Conservation (phyloP, 148 eudicot species). For the Rhododendron henanense region DNA sequence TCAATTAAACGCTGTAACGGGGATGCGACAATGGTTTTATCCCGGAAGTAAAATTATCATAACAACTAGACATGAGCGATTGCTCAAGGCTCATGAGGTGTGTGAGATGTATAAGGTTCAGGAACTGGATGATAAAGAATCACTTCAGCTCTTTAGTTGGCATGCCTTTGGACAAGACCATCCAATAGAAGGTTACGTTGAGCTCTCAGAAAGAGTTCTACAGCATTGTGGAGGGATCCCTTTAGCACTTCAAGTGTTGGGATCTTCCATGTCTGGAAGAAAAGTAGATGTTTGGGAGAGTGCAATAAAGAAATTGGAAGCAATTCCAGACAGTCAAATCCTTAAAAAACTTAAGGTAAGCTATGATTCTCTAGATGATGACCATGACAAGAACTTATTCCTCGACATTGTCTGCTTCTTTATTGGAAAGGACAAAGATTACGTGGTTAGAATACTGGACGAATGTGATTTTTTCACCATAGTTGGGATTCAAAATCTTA, state of each 20-base stretch:
- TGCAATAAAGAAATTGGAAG: slow-evolving; percentile 14
- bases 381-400: not conserved
- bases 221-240: slow-evolving; percentile 12
- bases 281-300: slow-evolving; percentile 13
- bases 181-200: slow-evolving; percentile 10
- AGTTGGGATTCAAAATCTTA: slow-evolving; percentile 11
- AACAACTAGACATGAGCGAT: no score
- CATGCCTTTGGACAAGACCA: slow-evolving; percentile 14
- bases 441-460: not conserved
- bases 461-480: slow-evolving; percentile 8
- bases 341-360: slow-evolving; percentile 9
- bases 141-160: no score
- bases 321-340: slow-evolving; percentile 1
- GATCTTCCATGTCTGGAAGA: slow-evolving; percentile 13
- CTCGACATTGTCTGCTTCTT: slow-evolving; percentile 10
- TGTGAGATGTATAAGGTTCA: no score
- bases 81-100: no score
- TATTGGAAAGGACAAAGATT: slow-evolving; percentile 16
- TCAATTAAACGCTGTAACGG: no score
- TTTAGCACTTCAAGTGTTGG: slow-evolving; percentile 21
- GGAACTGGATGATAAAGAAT: no score
- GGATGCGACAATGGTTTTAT: no score
- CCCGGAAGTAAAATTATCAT: no score
- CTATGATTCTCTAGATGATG: slow-evolving; percentile 19
- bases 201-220: slow-evolving; percentile 5